Conservation (phyloP, 1,284 basidiomycete genomes). For the Ustilago crameri region DNA sequence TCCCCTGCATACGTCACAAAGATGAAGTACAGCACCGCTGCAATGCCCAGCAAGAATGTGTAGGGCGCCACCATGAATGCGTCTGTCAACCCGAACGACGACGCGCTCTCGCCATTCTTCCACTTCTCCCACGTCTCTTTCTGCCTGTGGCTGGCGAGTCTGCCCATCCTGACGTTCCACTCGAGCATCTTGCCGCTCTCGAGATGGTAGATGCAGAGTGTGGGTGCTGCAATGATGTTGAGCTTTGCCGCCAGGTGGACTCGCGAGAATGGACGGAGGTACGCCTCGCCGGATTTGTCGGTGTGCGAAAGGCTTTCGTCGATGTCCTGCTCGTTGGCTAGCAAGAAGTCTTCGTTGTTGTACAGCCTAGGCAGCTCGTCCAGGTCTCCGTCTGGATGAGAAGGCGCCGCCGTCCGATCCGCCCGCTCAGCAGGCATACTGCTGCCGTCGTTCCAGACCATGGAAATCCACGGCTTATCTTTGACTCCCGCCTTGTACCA, state of each 20-base stretch:
- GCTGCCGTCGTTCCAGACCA: conserved; percentile 69
- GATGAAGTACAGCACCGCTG: conserved; percentile 44
- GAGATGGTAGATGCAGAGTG: conserved; percentile 67
- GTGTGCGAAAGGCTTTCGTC: conserved; percentile 63
- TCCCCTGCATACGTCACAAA: conserved; percentile 43
- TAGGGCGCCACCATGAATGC: conserved; percentile 40
- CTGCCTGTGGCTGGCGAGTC: conserved; percentile 12
- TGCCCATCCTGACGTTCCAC: conserved; percentile 60
- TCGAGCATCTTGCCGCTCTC: conserved; percentile 61
- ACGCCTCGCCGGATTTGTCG: conserved; percentile 62
- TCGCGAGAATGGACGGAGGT: conserved; percentile 68
- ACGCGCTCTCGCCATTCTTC: conserved; percentile 60
- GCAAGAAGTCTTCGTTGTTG: conserved; percentile 67
- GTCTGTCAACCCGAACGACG: conserved; percentile 47
- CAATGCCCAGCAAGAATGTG: conserved; percentile 29
- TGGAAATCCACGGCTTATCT: conserved; percentile 66
- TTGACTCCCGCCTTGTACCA: conserved; percentile 65
- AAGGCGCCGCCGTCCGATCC: conserved; percentile 26
- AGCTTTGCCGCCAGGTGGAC: conserved; percentile 68
- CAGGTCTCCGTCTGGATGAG: conserved; percentile 17
- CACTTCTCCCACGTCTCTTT: conserved; percentile 64
- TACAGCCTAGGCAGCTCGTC: conserved; percentile 48
- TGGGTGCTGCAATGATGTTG: conserved; percentile 67
- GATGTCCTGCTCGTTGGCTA: conserved; percentile 68
- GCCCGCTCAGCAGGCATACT: conserved; percentile 49